These are phyloP conservation scores for Verticillium albo-atrum DNA, from an alignment of 2,329 filamentous ascomycete species.

Conservation along the genomic window DNA sequence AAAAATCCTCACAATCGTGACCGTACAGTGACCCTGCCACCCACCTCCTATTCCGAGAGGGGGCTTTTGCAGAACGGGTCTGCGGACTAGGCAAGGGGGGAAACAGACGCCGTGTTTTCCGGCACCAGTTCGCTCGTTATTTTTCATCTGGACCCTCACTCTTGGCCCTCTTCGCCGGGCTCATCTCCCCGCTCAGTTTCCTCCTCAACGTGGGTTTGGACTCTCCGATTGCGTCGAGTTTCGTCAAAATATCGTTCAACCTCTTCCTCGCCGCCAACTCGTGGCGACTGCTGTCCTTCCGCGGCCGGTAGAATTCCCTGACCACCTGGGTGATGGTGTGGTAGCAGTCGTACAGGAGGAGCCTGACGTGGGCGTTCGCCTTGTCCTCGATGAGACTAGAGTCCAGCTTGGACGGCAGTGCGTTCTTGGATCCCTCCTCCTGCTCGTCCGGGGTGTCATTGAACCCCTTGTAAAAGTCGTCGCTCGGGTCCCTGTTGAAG, in stretches of 20 bases:
- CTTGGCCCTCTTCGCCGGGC: constrained; percentile 39
- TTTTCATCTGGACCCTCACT: constrained; percentile 10
- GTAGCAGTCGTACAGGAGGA: constrained; percentile 55
- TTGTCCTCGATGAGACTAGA: constrained; percentile 34
- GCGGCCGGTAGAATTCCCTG: constrained; percentile 49
- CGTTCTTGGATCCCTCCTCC: constrained; percentile 1
- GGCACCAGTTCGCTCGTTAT: background rate
- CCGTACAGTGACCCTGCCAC: background rate
- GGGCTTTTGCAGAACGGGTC: background rate
- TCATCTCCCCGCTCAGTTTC: constrained; percentile 34
- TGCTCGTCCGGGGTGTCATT: constrained; percentile 14
- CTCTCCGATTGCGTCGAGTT: constrained; percentile 37
- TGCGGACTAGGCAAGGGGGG: background rate
- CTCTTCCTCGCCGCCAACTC: constrained; percentile 51
- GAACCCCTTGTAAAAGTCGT: constrained; percentile 45
- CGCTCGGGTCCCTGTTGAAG: constrained; percentile 39
- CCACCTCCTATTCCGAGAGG: background rate
- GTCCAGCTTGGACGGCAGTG: background rate
- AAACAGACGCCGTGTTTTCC: background rate
- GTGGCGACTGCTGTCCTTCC: constrained; percentile 38
- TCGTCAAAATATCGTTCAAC: constrained; percentile 40
- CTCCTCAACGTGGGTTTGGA: constrained; percentile 13
- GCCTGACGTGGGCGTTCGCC: constrained; percentile 36
- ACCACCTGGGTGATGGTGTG: constrained; percentile 49
- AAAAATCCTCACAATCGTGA: background rate